Base-by-base conservation (phyloP, 768 basidiomycete genomes). In the Cystoderma amianthinum region DNA sequence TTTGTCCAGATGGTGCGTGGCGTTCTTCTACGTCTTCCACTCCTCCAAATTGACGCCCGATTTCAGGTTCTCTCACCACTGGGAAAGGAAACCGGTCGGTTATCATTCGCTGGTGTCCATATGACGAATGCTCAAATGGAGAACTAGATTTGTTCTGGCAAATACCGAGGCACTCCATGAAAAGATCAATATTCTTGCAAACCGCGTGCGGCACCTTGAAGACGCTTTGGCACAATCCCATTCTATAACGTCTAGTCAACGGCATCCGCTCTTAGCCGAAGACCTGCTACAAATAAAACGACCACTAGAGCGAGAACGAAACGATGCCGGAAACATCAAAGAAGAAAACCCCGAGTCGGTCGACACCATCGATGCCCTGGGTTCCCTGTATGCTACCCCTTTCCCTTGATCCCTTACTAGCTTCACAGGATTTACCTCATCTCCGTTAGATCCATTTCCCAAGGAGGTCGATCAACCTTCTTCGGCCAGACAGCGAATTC, bases 141-240 rank as follows among this genome's bases (percentile, higher is more conserved):
- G 3, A 25, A 11, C 21, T 43, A 82, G 82, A 52, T 83, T 83
- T 47, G 81, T 84, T 22, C 69, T 85, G 9, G 82, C 82, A 15
- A 82, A 82, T 49, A 82, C 81, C 23, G 80, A 83, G 56, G 71
- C 62, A 6, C 69, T 82, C 7, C 82, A 84, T 46, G 80, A 82
- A 44, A 84, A 82, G 59, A 84, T 84, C 35, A 71, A 69, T 33
- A 49, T 68, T 17, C 65, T 85, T 11, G 68, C 79, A 12, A 77
- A 59, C 44, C 76, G 82, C 34, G 78, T 84, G 30, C 72, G 80
- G 38, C 68, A 77, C 38, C 67, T 85, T n/a, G 82, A 85, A 55
- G 80, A 83, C 56, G 80, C 79, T 11, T 69, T 85, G 9, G 59
- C 67, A 2, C 63, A 72, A 35, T 67, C 76, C 3, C 76, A 84